Conservation (phyloP, 2,329 filamentous ascomycete species). For the Ophidiomyces ophidiicola region DNA sequence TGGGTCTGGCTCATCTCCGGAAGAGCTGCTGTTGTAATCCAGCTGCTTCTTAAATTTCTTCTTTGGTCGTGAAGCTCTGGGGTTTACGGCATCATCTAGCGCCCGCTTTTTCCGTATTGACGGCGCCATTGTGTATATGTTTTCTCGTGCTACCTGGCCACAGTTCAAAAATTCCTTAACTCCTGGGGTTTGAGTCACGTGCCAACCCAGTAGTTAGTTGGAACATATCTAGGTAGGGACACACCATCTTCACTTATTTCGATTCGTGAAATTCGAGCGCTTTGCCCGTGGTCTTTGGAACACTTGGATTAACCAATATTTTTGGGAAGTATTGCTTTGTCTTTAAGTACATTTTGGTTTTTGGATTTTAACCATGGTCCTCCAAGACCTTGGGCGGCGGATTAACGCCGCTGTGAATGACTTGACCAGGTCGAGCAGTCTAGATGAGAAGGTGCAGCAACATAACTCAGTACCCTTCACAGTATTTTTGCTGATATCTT, state of each 20-base stretch:
- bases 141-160: no score
- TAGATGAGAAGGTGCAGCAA: slow-evolving; percentile 73
- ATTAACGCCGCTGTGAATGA: slow-evolving; percentile 95
- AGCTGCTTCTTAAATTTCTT: slow-evolving; percentile 53
- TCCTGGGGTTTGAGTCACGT: no score
- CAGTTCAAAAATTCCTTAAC: no score
- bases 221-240: no score
- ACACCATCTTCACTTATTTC: no score
- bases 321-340: no score
- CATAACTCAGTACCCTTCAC: background rate
- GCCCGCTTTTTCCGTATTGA: slow-evolving; percentile 42
- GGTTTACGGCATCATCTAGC: slow-evolving; percentile 47
- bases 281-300: no score
- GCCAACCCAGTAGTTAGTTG: no score
- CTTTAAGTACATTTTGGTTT: background rate
- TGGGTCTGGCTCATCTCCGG: slow-evolving; percentile 44
- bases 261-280: no score
- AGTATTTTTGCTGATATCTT: slow-evolving; percentile 13
- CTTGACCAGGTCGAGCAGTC: slow-evolving; percentile 78
- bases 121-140: slow-evolving; percentile 28
- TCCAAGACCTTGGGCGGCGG: slow-evolving; percentile 95
- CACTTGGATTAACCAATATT: no score
- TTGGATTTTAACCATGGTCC: slow-evolving; percentile 57
- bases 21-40: slow-evolving; percentile 51
- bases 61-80: slow-evolving; percentile 39